phyloP scores from a whole-genome alignment of 108 stramenopile genomes.

The Skeletonema potamos region DNA sequence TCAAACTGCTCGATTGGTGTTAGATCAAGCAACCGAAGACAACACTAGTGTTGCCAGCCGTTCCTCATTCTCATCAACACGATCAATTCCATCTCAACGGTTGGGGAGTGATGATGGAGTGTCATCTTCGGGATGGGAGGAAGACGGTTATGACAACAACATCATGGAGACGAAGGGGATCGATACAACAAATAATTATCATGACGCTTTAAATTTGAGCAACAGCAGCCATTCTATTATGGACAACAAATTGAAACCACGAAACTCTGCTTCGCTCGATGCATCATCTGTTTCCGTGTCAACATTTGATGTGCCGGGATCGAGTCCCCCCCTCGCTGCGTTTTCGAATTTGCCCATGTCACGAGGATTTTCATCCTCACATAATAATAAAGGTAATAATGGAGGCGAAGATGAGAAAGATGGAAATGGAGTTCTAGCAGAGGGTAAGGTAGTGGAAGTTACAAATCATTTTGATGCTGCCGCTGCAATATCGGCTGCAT shows the following conservation, averaged over 20 bases:
- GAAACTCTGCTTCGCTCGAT: not conserved
- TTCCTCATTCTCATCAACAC: not conserved
- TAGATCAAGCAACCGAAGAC: slow-evolving; percentile 10
- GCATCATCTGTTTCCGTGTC: not conserved
- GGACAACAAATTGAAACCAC: not conserved
- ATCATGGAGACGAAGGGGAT: not conserved
- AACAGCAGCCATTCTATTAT: not conserved
- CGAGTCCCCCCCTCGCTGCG: slow-evolving; percentile 18
- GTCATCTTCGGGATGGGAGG: slow-evolving; percentile 3
- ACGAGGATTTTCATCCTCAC: not conserved
- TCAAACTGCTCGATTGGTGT: slow-evolving; percentile 29
- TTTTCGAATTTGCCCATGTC: slow-evolving; percentile 44
- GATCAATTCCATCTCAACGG: not conserved
- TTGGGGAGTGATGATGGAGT: not conserved
- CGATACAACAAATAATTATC: not conserved
- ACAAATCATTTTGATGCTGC: slow-evolving; percentile 39
- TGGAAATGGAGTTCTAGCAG: not conserved
- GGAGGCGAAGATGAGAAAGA: not conserved
- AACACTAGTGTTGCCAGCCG: not conserved
- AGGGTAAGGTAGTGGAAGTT: slow-evolving; percentile 18
- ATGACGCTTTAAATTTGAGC: not conserved
- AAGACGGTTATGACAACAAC: slow-evolving; percentile 1
- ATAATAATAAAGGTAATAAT: not conserved
- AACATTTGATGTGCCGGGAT: not conserved
- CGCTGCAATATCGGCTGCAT: slow-evolving; percentile 30